phyloP scores from a whole-genome alignment of 1,139 yeast genomes.

The Diutina rugosa region DNA sequence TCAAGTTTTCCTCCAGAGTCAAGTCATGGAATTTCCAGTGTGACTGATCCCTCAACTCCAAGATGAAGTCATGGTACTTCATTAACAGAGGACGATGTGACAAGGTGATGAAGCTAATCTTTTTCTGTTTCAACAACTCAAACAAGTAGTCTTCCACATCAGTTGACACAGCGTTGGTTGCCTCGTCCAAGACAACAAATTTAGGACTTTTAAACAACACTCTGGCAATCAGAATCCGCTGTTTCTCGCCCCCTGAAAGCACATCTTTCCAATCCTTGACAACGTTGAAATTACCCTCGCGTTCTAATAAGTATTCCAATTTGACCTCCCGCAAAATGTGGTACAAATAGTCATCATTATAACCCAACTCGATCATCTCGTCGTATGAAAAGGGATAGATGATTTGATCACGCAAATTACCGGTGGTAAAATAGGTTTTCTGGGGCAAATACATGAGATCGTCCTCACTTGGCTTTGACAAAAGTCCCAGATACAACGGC shows the following conservation, averaged over 20 bases:
- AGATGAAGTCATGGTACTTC: constrained; percentile 68
- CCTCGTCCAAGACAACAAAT: constrained; percentile 81
- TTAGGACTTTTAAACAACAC: constrained; percentile 70
- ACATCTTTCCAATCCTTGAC: constrained; percentile 82
- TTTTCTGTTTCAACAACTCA: constrained; percentile 56
- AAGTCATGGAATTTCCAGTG: constrained; percentile 32
- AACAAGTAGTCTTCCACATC: constrained; percentile 87
- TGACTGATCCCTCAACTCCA: constrained; percentile 47
- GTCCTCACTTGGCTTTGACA: constrained; percentile 66
- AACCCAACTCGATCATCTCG: constrained; percentile 66
- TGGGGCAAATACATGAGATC: constrained; percentile 74
- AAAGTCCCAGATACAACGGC: constrained; percentile 78
- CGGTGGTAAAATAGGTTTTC: constrained; percentile 64
- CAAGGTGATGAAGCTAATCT: constrained; percentile 71
- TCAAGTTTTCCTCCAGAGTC: constrained; percentile 49
- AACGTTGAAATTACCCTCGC: constrained; percentile 51
- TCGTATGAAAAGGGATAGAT: constrained; percentile 74
- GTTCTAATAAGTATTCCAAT: constrained; percentile 58
- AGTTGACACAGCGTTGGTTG: constrained; percentile 84
- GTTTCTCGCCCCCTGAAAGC: constrained; percentile 91
- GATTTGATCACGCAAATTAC: constrained; percentile 77
- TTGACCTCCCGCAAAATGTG: constrained; percentile 65
- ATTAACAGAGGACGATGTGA: constrained; percentile 78
- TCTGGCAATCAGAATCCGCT: constrained; percentile 82
- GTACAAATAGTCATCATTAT: constrained; percentile 56